Percentiles rank a stretch among this genome's conserved stretches.
Conservation (phyloP, 805 yeast species). For the Kurtzmaniella cleridarum region DNA sequence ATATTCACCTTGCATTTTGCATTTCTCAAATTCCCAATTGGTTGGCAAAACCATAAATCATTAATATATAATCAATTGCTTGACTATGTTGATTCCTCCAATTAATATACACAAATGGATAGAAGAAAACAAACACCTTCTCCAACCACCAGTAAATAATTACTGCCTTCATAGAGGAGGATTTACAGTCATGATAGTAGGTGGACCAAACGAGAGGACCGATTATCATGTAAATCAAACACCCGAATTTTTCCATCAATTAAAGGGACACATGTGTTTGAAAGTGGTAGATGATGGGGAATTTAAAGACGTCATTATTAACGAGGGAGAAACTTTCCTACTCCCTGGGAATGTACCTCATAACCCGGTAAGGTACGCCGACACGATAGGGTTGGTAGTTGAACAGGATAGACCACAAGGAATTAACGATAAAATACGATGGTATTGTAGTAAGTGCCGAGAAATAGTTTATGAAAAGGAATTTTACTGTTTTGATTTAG, state of each 20-base stretch:
- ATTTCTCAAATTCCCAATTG: no score
- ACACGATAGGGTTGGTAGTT: slow-evolving; percentile 85
- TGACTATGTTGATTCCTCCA: slow-evolving; percentile 53
- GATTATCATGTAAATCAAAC: slow-evolving; percentile 93
- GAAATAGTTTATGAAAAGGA: slow-evolving; percentile 60
- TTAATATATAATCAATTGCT: not conserved
- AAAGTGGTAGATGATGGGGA: slow-evolving; percentile 69
- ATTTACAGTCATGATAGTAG: slow-evolving; percentile 90
- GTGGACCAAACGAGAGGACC: slow-evolving; percentile 92
- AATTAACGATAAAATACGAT: slow-evolving; percentile 66
- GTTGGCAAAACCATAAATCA: no score
- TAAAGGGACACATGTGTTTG: slow-evolving; percentile 80
- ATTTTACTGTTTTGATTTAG: slow-evolving; percentile 76
- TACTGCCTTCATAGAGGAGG: slow-evolving; percentile 89
- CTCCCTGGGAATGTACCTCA: slow-evolving; percentile 85
- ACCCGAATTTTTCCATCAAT: slow-evolving; percentile 88
- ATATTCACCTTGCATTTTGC: no score
- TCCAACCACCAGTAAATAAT: slow-evolving; percentile 91
- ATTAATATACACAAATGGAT: slow-evolving; percentile 80
- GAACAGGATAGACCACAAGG: slow-evolving; percentile 86
- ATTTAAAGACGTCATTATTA: slow-evolving; percentile 68
- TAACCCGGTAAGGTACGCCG: slow-evolving; percentile 78
- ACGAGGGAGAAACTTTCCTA: slow-evolving; percentile 85
- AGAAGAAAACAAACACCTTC: slow-evolving; percentile 62
- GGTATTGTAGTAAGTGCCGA: slow-evolving; percentile 78